Base-by-base conservation (phyloP, 2,329 filamentous ascomycete genomes). In the Dothideomycetidae sp. region DNA sequence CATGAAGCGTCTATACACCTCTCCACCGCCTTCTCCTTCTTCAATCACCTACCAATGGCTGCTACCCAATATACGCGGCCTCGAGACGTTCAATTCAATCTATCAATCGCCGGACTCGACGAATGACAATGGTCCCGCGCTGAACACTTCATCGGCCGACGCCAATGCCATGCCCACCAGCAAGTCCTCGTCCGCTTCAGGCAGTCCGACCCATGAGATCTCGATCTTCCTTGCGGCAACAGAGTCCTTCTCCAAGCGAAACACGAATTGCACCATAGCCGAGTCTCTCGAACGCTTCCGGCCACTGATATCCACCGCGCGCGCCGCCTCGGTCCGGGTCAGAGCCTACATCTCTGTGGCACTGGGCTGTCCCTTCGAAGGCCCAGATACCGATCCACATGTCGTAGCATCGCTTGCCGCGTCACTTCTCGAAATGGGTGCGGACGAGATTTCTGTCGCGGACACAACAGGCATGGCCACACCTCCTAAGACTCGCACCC, bases 401-500 rank as follows among this genome's bases (percentile, higher is more conserved):
- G 68, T 66, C 39, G 74, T 78, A 2, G 73, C 74, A 2, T 68
- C 73, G 17, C 62, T 78, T 15, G 73, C 73, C 65, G 42, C 75
- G 66, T 51, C 61, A 5, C 56, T 93, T 33, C 66, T 93, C 1
- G 81, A 86, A 52, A 81, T 88, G 66, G 86, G 86, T 12, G 86
- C 83, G 13, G 83, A 93, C 52, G 84, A 93, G 64, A 85, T 94
- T 47, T 81, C 81, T 1, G 71, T 93, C 1, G 85, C 84, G 5
- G 86, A 93, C 52, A 94, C 86, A 0, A 88, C 85, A 0, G 86
- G 86, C 12, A 85, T 92, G 71, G 86, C 85, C 19, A 92, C 82
- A 0, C 77, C 75, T n/a, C 76, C 75, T 12, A 65, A 73, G 39
- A 83, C 78, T 2, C 62, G 66, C 39, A 70, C 73, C 39, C 61